Base-by-base conservation (phyloP, 495 filamentous ascomycete genomes). In the Niebla homalea region DNA sequence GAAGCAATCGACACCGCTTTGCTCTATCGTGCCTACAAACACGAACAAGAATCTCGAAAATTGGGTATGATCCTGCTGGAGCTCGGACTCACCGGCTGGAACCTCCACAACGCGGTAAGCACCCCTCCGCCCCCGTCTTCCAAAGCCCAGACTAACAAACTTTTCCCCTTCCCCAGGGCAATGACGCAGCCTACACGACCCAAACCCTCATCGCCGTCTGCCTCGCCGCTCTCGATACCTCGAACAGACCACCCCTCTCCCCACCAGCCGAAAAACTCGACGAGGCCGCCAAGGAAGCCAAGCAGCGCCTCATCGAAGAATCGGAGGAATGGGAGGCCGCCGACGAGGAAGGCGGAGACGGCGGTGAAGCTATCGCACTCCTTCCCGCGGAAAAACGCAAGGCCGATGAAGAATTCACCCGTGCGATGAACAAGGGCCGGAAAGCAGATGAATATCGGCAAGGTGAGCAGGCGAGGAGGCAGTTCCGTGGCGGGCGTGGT, bases 151-250 rank as follows among this genome's bases (percentile, higher is more conserved):
- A 22, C 7, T 25, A 5, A 14, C 29, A 12, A 15, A 16, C 1
- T 25, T 22, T 16, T 15, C 26, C 21, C 36, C 43, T n/a, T 35
- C 20, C 42, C 15, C 29, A 59, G 37, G 80, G 92, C n/a, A 98
- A 98, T 60, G 92, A 98, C 60, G 92, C 92, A 4, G 77, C 77
- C 5, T 94, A 85, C 62, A 90, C 90, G 0, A 59, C 96, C 51
- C 78, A 81, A 53, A 83, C 78, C 23, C 73, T 94, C 71, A 61
- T 97, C 11, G 74, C 67, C 12, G 74, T 95, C 55, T 71, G 76
- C 40, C 60, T 87, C 52, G 70, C 41, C 25, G 53, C 51, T 16
- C 45, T 58, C 2, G 37, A 16, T 21, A 12, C 18, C 14, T 23
- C 4, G 32, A 43, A 40, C 23, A 44, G 47, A 7, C 16, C 43